Evolutionary conservation across 306 rosid genomes (phyloP), one percentile per base, ranked within the genome.

Genomic region (Spatholobus suberectus): DNA sequence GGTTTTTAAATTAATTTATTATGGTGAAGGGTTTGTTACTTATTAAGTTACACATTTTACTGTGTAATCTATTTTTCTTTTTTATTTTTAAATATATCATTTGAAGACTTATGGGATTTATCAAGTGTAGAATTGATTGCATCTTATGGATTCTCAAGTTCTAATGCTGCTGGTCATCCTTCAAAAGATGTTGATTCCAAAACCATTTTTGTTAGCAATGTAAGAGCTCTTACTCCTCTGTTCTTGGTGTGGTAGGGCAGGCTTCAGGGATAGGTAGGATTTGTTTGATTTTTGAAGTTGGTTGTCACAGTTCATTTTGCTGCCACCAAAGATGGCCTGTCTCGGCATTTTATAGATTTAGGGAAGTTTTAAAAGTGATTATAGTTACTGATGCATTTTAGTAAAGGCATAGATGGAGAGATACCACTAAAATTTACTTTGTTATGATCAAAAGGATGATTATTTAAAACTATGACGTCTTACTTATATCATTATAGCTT

Each of bases 191-290:
- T 88, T 27, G 97, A 93, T 84, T 86, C 96, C 85, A 92, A 97
- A 84, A 93, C 97, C 29, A 92, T 95, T 49, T 95, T 92, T 90
- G 90, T 92, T 81, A 93, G 91, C 94, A 95, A 95, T 89, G 98
- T 95, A 93, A 90, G 77, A 27, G 26, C 78, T 80, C 44, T n/a
- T 82, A 15, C 76, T 66, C n/a, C n/a, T n/a, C 70, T 80, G 59
- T 61, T 89, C n/a, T 37, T 67, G 37, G 47, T 69, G 76, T n/a
- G 75, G 73, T 82, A 76, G 43, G 69, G 69, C 2, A 27, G 77
- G 69, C 61, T 72, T 37, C 4, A 3, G 27, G 62, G 23, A 27
- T 65, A n/a, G 73, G 65, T 44, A 11, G 79, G 51, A 55, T 85
- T 59, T 87, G 58, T 77, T 80, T 69, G 40, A 81, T 59, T 68